Evolutionary conservation across 441 rosid species (phyloP), one percentile per base, ranked within the genome.

Genomic region (Jatropha multifida): DNA sequence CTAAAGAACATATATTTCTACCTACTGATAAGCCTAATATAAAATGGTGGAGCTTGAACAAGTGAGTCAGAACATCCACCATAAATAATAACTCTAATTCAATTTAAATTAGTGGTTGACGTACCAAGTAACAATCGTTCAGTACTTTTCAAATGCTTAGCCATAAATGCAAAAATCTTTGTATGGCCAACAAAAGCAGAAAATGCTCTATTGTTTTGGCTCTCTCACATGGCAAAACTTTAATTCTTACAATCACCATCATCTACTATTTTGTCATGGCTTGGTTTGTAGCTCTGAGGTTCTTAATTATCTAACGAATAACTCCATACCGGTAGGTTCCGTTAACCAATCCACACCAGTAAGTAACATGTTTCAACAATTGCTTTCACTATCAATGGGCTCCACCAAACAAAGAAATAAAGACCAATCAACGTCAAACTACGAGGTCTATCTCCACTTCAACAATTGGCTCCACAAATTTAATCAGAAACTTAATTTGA

Each of bases 221-320:
- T 38, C 44, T 48, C 48, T 76, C 71, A 42, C 80, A 77, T 58
- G 72, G 71, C 63, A 44, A 7, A 20, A 14, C 80, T 17, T 69
- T 41, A 56, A 38, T 55, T 75, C 27, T 49, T 20, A 38, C 63
- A 42, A 65, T 65, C 75, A 61, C 32, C 67, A 67, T 58, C 80
- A 75, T n/a, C 58, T 63, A 68, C 70, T 44, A 54, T 69, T 69
- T 74, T 71, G 69, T 74, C 69, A 54, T 32, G 32, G 59, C 44
- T 65, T 74, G 38, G 38, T 46, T 65, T 17, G 71, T 60, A 68
- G 75, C 41, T 71, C 60, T 72, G 72, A 65, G 61, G 41, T 63
- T 44, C 65, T 15, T 69, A 64, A 77, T 59, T 71, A 44, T 32
- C 64, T 0, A 14, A 64, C 52, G 17, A 42, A 68, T n/a, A 66